A percentile compares a stretch with the other conserved stretches of the same genome.
Conservation (phyloP, 352 stramenopile genomes). For the Phytophthora rubi region DNA sequence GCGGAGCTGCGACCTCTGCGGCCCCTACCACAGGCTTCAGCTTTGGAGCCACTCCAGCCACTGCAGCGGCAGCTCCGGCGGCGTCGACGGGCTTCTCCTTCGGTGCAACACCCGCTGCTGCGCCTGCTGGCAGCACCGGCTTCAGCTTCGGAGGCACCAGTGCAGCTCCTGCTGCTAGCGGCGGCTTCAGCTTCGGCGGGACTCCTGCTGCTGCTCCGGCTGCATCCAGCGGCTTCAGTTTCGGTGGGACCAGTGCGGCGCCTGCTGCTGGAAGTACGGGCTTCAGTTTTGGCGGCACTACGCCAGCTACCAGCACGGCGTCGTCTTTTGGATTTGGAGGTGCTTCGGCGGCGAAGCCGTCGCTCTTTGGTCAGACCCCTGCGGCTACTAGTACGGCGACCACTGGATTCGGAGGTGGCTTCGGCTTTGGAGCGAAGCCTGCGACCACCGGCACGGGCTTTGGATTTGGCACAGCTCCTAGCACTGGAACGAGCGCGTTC, state of each 20-base stretch:
- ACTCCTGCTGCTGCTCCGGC: slow-evolving; percentile 19
- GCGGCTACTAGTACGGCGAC: slow-evolving; percentile 30
- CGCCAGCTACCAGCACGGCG: slow-evolving; percentile 29
- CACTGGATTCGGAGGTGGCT: slow-evolving; percentile 23
- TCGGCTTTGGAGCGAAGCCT: slow-evolving; percentile 37
- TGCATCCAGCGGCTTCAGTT: slow-evolving; percentile 37
- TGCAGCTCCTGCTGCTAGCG: slow-evolving; percentile 31
- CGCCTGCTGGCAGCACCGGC: slow-evolving; percentile 32
- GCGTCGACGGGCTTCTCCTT: slow-evolving; percentile 60
- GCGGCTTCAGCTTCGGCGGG: slow-evolving; percentile 35
- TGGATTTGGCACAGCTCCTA: slow-evolving; percentile 30
- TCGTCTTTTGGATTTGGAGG: slow-evolving; percentile 46
- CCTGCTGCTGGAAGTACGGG: slow-evolving; percentile 27
- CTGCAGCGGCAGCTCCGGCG: slow-evolving; percentile 17
- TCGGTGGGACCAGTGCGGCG: slow-evolving; percentile 28
- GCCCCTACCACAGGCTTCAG: slow-evolving; percentile 42
- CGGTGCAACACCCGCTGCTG: slow-evolving; percentile 39
- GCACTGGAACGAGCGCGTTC: slow-evolving; percentile 38
- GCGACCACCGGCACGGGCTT: slow-evolving; percentile 27
- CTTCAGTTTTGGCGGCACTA: slow-evolving; percentile 52
- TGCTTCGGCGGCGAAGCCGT: slow-evolving; percentile 46
- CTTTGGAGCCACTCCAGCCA: slow-evolving; percentile 35
- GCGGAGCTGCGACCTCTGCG: slow-evolving; percentile 22
- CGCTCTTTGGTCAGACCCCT: slow-evolving; percentile 55
- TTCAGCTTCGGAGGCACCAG: slow-evolving; percentile 50